Conservation (phyloP, 1,284 basidiomycete genomes). For the Austroboletus niveus region DNA sequence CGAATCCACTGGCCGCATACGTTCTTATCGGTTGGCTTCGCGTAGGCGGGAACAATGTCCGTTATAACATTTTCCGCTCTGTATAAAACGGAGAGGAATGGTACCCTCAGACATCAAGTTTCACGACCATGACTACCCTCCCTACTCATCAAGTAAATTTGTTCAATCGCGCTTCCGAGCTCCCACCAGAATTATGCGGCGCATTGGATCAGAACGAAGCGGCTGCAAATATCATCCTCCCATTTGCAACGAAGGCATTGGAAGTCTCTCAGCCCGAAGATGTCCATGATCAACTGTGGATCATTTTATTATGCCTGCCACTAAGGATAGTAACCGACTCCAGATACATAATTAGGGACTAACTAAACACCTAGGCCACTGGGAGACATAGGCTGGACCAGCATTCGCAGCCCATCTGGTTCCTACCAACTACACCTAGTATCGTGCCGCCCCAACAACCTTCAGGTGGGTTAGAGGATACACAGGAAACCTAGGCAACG, state of each 20-base stretch:
- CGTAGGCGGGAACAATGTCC: not conserved
- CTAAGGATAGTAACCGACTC: too few species aligned
- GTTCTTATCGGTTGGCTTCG: not conserved
- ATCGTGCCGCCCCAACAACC: too few species aligned
- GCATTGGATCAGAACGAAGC: slow-evolving; percentile 40
- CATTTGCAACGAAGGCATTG: slow-evolving; percentile 37
- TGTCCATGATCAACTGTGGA: slow-evolving; percentile 48
- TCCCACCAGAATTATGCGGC: slow-evolving; percentile 38
- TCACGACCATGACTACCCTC: slow-evolving; percentile 6
- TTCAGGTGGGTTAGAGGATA: too few species aligned
- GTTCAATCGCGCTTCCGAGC: slow-evolving; percentile 13
- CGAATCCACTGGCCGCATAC: slow-evolving; percentile 6
- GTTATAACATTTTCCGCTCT: not conserved
- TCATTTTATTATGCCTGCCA: slow-evolving; percentile 33
- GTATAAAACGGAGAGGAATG: slow-evolving; percentile 1
- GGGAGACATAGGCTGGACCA: too few species aligned
- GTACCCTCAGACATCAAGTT: not conserved
- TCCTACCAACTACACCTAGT: too few species aligned
- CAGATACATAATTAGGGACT: too few species aligned
- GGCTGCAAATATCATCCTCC: slow-evolving; percentile 55
- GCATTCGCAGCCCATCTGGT: too few species aligned
- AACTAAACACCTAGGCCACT: too few species aligned
- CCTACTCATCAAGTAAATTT: not conserved
- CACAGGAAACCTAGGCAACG: too few species aligned
- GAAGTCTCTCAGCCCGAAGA: slow-evolving; percentile 11